Percentiles rank a stretch among this genome's conserved stretches.
These are phyloP conservation scores for Danielia oregonensis DNA, from an alignment of 805 yeast genomes.

Conservation along the genomic window DNA sequence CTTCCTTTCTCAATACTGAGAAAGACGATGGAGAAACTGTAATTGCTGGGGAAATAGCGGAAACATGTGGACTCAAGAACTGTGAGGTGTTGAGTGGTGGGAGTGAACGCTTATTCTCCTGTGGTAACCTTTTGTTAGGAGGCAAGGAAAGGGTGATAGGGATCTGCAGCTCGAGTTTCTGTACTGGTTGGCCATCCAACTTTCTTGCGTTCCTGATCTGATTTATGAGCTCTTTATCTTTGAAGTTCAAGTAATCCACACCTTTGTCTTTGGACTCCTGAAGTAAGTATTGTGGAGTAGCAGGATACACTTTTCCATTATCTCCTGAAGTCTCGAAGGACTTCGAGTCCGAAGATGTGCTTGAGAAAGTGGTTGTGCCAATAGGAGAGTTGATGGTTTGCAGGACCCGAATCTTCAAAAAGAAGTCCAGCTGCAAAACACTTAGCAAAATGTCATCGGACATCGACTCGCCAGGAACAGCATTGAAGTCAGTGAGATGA, in stretches of 20 bases:
- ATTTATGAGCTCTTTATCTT: constrained; percentile 35
- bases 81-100: not conserved
- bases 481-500: constrained; percentile 67
- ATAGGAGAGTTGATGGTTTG: constrained; percentile 33
- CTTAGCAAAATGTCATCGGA: constrained; percentile 45
- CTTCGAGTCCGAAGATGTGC: constrained; percentile 52
- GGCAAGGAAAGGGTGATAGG: constrained; percentile 16
- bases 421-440: constrained; percentile 28
- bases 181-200: too few relatives aligned
- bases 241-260: constrained; percentile 56
- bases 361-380: constrained; percentile 35
- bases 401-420: constrained; percentile 32
- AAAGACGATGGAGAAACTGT: constrained; percentile 38
- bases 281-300: constrained; percentile 66
- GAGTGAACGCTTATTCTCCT: not conserved
- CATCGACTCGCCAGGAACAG: constrained; percentile 53
- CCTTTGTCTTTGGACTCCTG: constrained; percentile 38
- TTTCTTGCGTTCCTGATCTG: too few relatives aligned
- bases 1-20: constrained; percentile 62
- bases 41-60: not conserved
- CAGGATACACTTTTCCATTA: constrained; percentile 47
- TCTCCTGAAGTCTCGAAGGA: constrained; percentile 48
- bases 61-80: not conserved
- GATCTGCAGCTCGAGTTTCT: too few relatives aligned
- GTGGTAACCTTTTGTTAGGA: constrained; percentile 10